Evolutionary conservation across 1,284 basidiomycete genomes (phyloP).

Genomic region (Heterobasidion irregulare): DNA sequence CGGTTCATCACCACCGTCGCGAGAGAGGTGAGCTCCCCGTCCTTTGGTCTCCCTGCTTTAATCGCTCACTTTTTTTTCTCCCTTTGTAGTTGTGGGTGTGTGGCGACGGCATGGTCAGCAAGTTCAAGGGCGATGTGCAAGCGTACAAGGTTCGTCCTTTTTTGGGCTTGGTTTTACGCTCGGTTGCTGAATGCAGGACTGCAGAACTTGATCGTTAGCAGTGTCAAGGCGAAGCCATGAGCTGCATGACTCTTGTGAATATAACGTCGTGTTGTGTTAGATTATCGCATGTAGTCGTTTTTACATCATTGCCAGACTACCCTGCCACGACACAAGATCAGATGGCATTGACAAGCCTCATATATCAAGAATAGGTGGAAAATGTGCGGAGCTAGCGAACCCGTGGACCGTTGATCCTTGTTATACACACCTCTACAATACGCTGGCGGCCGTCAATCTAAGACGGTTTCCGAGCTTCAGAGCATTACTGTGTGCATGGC

Average conservation of each 20-base stretch:
- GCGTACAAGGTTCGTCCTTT: constrained; percentile 71
- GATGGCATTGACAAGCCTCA: too few species aligned
- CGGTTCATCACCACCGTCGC: constrained; percentile 84
- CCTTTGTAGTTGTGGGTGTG: constrained; percentile 77
- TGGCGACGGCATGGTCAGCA: constrained; percentile 73
- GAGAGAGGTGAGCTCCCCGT: constrained; percentile 44
- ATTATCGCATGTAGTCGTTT: too few species aligned
- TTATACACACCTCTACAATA: too few species aligned
- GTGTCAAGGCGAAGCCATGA: constrained; percentile 61
- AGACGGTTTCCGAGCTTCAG: too few species aligned
- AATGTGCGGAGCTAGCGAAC: too few species aligned
- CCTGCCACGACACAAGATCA: too few species aligned
- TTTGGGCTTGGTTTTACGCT: not conserved
- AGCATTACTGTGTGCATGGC: too few species aligned
- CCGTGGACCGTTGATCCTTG: too few species aligned
- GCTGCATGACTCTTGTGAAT: not conserved
- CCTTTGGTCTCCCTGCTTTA: not conserved
- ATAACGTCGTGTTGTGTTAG: too few species aligned
- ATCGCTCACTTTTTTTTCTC: not conserved
- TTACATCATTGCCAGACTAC: too few species aligned
- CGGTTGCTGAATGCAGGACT: constrained; percentile 3
- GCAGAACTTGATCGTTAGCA: constrained; percentile 73
- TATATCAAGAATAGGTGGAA: too few species aligned
- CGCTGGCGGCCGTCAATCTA: too few species aligned
- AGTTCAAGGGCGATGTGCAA: constrained; percentile 88